Conservation (phyloP, 257 asterid genomes). For the Asclepias syriaca region DNA sequence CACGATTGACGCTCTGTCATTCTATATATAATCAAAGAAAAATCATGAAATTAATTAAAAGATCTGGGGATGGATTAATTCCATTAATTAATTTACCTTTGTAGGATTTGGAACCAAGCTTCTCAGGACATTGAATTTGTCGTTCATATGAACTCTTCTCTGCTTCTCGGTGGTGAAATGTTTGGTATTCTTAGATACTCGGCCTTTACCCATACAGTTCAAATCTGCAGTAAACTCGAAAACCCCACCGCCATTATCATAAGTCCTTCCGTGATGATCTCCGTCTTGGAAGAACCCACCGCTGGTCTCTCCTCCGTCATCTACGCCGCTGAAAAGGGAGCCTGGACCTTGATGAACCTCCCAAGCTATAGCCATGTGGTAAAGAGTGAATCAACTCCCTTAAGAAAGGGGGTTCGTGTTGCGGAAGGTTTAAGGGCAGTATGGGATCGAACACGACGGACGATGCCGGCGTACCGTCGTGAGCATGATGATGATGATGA, state of each 20-base stretch:
- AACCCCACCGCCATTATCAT: constrained; percentile 38
- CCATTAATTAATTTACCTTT: constrained; percentile 38
- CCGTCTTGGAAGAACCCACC: constrained; percentile 44
- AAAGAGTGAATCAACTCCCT: constrained; percentile 71
- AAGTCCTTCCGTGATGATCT: constrained; percentile 30
- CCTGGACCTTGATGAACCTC: constrained; percentile 33
- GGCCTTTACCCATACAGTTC: constrained; percentile 40
- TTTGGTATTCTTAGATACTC: constrained; percentile 55
- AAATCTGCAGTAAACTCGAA: constrained; percentile 64
- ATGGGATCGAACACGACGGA: constrained; percentile 57
- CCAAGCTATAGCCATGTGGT: constrained; percentile 45
- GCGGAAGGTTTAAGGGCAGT: constrained; percentile 64
- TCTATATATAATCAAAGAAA: constrained; percentile 6
- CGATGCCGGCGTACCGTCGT: constrained; percentile 23
- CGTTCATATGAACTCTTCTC: constrained; percentile 64
- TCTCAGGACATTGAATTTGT: constrained; percentile 51
- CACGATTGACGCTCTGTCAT: constrained; percentile 27
- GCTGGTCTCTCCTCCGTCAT: constrained; percentile 49
- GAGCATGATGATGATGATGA: neutral
- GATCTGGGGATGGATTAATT: neutral
- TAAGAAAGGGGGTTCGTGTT: constrained; percentile 64
- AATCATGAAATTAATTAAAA: neutral
- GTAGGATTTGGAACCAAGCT: constrained; percentile 58
- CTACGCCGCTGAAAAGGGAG: constrained; percentile 53
- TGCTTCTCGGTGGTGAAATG: constrained; percentile 77